phyloP scores from a whole-genome alignment of 108 stramenopile genomes.

The Nitzschia sp. region DNA sequence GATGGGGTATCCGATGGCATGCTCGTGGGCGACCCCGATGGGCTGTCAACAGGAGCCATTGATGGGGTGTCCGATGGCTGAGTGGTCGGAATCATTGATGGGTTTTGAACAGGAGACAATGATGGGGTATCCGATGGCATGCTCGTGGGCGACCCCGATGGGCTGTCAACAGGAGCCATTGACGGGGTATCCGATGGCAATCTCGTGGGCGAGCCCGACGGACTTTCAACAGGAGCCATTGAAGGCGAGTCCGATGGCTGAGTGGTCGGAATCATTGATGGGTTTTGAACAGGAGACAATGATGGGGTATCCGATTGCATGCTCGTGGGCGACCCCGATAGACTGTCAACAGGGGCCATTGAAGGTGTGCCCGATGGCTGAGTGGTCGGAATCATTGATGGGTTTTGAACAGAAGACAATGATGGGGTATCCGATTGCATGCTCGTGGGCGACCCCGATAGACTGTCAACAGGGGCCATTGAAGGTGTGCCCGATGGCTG shows the following conservation, averaged over 20 bases:
- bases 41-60: background rate
- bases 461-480: no score
- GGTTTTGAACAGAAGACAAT: no score
- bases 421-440: no score
- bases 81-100: background rate
- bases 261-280: no score
- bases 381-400: no score
- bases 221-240: background rate
- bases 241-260: background rate
- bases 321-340: no score
- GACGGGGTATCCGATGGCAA: background rate
- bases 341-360: no score
- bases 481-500: no score
- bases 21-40: background rate
- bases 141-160: background rate
- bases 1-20: background rate
- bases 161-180: background rate
- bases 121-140: background rate
- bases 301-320: no score
- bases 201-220: background rate
- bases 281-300: no score
- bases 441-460: no score
- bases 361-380: no score
- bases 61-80: background rate
- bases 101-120: background rate